phyloP scores from a whole-genome alignment of 768 basidiomycete species.

The Scleroderma citrinum region DNA sequence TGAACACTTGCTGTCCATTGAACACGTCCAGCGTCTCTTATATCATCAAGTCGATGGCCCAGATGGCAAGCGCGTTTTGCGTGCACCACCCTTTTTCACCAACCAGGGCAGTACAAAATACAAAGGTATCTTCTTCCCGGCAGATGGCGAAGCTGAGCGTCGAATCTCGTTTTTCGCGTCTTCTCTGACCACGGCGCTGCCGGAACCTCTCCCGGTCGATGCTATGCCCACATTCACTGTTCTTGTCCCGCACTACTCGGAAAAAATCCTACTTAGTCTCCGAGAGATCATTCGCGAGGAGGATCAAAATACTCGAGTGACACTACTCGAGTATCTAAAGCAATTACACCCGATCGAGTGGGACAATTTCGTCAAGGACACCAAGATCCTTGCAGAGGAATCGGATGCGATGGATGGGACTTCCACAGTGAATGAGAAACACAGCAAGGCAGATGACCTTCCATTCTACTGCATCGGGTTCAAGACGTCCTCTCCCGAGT shows the following conservation, averaged over 20 bases:
- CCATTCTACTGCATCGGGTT: constrained; percentile 99
- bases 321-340: constrained; percentile 95
- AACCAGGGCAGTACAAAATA: constrained; percentile 70
- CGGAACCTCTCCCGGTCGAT: constrained; percentile 92
- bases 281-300: constrained; percentile 99
- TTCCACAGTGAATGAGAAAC: constrained; percentile 63
- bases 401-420: constrained; percentile 53
- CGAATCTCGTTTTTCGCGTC: constrained; percentile 99
- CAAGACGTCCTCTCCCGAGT: constrained; percentile 98
- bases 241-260: constrained; percentile 96
- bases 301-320: constrained; percentile 94
- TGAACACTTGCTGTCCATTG: constrained; percentile 95
- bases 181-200: constrained; percentile 91
- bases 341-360: constrained; percentile 98
- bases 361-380: constrained; percentile 99
- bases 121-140: constrained; percentile 87
- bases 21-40: constrained; percentile 94
- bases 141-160: constrained; percentile 91
- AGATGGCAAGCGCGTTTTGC: constrained; percentile 84
- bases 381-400: constrained; percentile 97
- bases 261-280: constrained; percentile 94
- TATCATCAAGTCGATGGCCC: constrained; percentile 95
- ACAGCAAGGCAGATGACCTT: constrained; percentile 75
- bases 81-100: constrained; percentile 97
- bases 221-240: constrained; percentile 99